A percentile compares a stretch with the other conserved stretches of the same genome.
phyloP scores from a whole-genome alignment of 208 protist genomes.

The Angomonas desouzai region DNA sequence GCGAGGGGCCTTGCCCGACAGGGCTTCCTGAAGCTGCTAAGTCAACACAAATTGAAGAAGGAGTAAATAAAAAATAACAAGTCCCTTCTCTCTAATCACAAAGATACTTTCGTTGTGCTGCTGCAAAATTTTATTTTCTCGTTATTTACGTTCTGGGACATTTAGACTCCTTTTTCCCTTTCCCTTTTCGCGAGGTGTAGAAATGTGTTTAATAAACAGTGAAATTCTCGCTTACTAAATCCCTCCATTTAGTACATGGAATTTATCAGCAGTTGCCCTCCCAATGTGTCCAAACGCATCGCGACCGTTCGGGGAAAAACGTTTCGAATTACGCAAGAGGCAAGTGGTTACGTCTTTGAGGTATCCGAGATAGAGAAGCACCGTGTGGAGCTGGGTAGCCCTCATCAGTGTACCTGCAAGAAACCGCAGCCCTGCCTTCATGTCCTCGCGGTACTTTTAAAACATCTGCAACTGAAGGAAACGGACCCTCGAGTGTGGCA shows the following conservation, averaged over 20 bases:
- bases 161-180: too few relatives aligned
- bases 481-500: slow-evolving; percentile 70
- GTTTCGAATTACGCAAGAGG: slow-evolving; percentile 15
- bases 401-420: slow-evolving; percentile 57
- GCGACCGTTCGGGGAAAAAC: slow-evolving; percentile 18
- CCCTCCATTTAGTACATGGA: neutral
- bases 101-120: too few relatives aligned
- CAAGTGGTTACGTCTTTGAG: slow-evolving; percentile 24
- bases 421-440: slow-evolving; percentile 60
- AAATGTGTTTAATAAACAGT: too few relatives aligned
- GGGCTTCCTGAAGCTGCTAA: slow-evolving; percentile 12
- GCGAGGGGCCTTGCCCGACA: slow-evolving; percentile 14
- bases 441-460: slow-evolving; percentile 54
- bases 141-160: too few relatives aligned
- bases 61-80: neutral
- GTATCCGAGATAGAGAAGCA: slow-evolving; percentile 20
- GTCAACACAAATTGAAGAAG: slow-evolving; percentile 10
- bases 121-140: too few relatives aligned
- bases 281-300: neutral
- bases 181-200: too few relatives aligned
- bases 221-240: too few relatives aligned
- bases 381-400: slow-evolving; percentile 47
- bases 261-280: neutral
- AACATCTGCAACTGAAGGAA: slow-evolving; percentile 28
- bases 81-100: slow-evolving; percentile 4